Base-by-base conservation (phyloP, 2,329 filamentous ascomycete species). In the Ophiostoma ulmi region DNA sequence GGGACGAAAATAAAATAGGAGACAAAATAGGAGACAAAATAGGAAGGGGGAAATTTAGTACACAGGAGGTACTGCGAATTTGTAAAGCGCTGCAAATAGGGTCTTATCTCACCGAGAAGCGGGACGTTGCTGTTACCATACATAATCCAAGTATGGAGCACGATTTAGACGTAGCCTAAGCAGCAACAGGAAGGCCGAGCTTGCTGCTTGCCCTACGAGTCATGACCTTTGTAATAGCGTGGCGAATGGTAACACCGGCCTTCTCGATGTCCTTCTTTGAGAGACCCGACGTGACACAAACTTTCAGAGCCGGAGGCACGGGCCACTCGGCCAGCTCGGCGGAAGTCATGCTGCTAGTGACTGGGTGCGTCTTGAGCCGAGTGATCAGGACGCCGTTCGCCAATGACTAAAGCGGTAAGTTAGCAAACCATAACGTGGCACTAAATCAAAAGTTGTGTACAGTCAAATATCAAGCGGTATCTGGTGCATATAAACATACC, bases 241-340 rank as follows among this genome's bases (percentile, higher is more conserved):
- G 94, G 72, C 94, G 86, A 75, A 99, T 94, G 11, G 87, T 89
- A 8, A 90, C 88, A 17, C 94, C 95, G 0, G 95, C 93, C 83
- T 96, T 97, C 82, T 99, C 96, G 70, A 94, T 91, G 79, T 99
- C 95, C 82, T 97, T 97, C 83, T 91, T 96, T 35, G 91, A 91
- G 73, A 99, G 82, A 1, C 91, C 95, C 5, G 88, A 91, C 0
- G 94, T 97, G 70, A 97, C 84, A 78, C 94, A 98, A 14, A 98
- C 87, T 81, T 98, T 97, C 73, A 99, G 85, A 0, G 93, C 92
- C 11, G 95, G 92, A 75, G 87, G 85, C n/a, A 90, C 84, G 72
- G 87, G 86, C 83, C 90, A 92, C 48, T 85, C 85, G 63, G 87
- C 85, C 65, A 88, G 85, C 48, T 94, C 91, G 77, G 90, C 90